These are phyloP conservation scores for Massariosphaeria phaeospora DNA, from an alignment of 495 filamentous ascomycete species.

Conservation along the genomic window DNA sequence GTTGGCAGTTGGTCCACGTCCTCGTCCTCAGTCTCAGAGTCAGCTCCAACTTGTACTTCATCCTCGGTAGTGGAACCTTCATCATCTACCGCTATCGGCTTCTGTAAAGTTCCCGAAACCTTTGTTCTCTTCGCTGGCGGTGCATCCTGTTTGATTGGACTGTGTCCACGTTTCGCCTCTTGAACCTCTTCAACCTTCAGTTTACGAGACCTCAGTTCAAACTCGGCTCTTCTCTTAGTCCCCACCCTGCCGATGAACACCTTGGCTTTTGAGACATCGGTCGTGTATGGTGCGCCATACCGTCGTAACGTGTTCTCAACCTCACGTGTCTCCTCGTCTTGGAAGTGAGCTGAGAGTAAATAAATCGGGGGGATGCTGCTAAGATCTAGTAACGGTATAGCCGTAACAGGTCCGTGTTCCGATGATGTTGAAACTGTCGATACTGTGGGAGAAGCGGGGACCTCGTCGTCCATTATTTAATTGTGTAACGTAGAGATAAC, in stretches of 20 bases:
- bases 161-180: conserved; percentile 1
- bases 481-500: conserved; percentile 12
- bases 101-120: conserved; percentile 3
- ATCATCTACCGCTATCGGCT: conserved; percentile 4
- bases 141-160: conserved; percentile 4
- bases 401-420: background rate
- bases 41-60: conserved; percentile 7
- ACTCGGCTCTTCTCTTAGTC: conserved; percentile 62
- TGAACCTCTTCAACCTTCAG: conserved; percentile 55
- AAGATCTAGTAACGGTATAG: conserved; percentile 29
- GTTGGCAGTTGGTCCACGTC: background rate
- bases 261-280: conserved; percentile 65
- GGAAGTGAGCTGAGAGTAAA: conserved; percentile 67
- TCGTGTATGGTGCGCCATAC: conserved; percentile 56
- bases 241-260: conserved; percentile 68
- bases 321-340: conserved; percentile 54
- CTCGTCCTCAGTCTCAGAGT: conserved; percentile 31
- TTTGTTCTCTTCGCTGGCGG: conserved; percentile 39
- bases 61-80: conserved; percentile 22
- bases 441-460: conserved; percentile 25
- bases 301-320: conserved; percentile 59
- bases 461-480: conserved; percentile 13
- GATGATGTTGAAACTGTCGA: background rate
- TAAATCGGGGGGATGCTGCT: conserved; percentile 62
- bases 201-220: conserved; percentile 68